phyloP scores from a whole-genome alignment of 306 rosid genomes.

The Styphnolobium japonicum region DNA sequence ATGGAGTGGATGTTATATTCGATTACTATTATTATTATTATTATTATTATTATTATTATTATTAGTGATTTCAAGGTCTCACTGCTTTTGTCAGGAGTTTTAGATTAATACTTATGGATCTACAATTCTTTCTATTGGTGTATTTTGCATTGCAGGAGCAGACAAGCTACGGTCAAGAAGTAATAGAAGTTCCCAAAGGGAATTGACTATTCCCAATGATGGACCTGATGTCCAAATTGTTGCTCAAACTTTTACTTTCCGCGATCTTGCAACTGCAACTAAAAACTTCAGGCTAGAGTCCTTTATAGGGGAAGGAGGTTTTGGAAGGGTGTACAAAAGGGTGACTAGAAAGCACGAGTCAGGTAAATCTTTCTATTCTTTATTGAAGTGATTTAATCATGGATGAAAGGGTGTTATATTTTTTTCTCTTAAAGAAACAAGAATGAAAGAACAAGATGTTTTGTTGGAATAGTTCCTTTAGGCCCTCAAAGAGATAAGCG shows the following conservation, averaged over 20 bases:
- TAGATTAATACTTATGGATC: conserved; percentile 25
- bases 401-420: background rate
- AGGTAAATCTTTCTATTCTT: conserved; percentile 40
- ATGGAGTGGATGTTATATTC: no score
- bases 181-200: conserved; percentile 66
- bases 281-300: conserved; percentile 71
- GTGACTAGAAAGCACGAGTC: conserved; percentile 69
- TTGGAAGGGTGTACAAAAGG: conserved; percentile 91
- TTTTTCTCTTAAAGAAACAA: background rate
- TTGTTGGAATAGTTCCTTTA: background rate
- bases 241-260: conserved; percentile 81
- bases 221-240: conserved; percentile 62
- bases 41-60: no score
- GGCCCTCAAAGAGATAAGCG: background rate
- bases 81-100: background rate
- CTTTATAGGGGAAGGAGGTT: conserved; percentile 90
- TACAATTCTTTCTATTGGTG: conserved; percentile 19
- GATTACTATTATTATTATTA: no score
- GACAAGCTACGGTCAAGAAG: conserved; percentile 65
- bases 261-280: conserved; percentile 81
- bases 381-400: background rate
- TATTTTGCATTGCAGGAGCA: conserved; percentile 56
- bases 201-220: conserved; percentile 53
- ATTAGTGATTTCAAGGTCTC: background rate
- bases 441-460: background rate